Percentiles rank a stretch among this genome's conserved stretches.
These are phyloP conservation scores for Chaetoceros tenuissimus DNA, from an alignment of 108 stramenopile genomes.

Conservation along the genomic window DNA sequence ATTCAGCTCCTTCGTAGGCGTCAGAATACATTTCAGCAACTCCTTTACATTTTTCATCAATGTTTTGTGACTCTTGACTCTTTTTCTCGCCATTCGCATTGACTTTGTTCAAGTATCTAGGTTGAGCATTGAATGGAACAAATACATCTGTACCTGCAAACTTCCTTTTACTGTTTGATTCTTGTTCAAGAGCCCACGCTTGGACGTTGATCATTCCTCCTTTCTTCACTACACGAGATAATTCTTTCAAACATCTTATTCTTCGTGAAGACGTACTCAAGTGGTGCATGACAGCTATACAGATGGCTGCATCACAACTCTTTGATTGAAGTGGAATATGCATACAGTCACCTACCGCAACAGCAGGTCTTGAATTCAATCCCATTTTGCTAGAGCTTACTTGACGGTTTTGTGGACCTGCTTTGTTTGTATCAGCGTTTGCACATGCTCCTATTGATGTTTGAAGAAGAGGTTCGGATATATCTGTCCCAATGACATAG, in stretches of 20 bases:
- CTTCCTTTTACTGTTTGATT: slow-evolving; percentile 56
- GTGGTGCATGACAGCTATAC: slow-evolving; percentile 99
- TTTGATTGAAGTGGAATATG: slow-evolving; percentile 69
- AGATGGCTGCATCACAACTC: slow-evolving; percentile 91
- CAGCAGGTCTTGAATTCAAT: slow-evolving; percentile 59
- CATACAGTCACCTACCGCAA: slow-evolving; percentile 87
- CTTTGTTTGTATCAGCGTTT: slow-evolving; percentile 24
- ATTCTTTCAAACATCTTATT: slow-evolving; percentile 76
- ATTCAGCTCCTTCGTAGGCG: slow-evolving; percentile 64
- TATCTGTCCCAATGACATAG: slow-evolving; percentile 93
- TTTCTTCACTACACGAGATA: slow-evolving; percentile 67
- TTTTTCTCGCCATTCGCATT: background rate
- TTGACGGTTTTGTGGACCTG: slow-evolving; percentile 46
- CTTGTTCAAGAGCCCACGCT: slow-evolving; percentile 97
- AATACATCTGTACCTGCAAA: slow-evolving; percentile 90
- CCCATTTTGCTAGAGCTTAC: slow-evolving; percentile 36
- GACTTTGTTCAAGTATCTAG: slow-evolving; percentile 53
- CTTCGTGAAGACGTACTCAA: slow-evolving; percentile 81
- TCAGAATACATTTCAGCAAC: slow-evolving; percentile 69
- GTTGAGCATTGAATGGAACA: slow-evolving; percentile 96
- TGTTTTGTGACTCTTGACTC: background rate
- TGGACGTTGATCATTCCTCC: slow-evolving; percentile 88
- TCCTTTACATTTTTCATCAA: slow-evolving; percentile 41
- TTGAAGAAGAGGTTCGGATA: slow-evolving; percentile 60
- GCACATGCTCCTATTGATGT: slow-evolving; percentile 5